A percentile compares a stretch with the other conserved stretches of the same genome.
phyloP scores from a whole-genome alignment of 768 basidiomycete species.

The Phylloporus sp. region DNA sequence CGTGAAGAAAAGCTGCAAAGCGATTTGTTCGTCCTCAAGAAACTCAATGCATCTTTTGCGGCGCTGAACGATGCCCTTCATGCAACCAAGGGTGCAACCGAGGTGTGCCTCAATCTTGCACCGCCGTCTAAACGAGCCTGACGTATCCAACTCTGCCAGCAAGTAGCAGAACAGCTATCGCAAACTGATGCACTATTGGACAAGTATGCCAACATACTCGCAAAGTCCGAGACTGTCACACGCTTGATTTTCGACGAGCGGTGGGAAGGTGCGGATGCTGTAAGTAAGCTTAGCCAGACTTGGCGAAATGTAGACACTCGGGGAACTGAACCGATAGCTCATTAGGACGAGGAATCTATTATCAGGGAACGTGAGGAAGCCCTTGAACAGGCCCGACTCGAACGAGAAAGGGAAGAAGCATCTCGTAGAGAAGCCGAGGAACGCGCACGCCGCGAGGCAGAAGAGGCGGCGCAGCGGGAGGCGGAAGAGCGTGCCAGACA shows the following conservation, averaged over 20 bases:
- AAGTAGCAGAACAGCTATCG: slow-evolving; percentile 58
- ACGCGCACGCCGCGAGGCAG: slow-evolving; percentile 27
- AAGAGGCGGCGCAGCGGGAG: slow-evolving; percentile 36
- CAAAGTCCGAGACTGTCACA: slow-evolving; percentile 63
- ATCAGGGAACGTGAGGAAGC: slow-evolving; percentile 39
- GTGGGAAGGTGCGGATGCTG: slow-evolving; percentile 71
- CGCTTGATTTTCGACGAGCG: slow-evolving; percentile 70
- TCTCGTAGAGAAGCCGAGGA: slow-evolving; percentile 41
- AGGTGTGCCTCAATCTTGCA: slow-evolving; percentile 40
- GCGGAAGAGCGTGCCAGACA: slow-evolving; percentile 46
- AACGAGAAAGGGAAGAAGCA: slow-evolving; percentile 32
- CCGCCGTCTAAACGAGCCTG: neutral
- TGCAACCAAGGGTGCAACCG: slow-evolving; percentile 61
- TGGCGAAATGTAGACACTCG: neutral
- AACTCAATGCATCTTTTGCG: slow-evolving; percentile 67
- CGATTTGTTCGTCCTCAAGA: slow-evolving; percentile 67
- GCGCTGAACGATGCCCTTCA: slow-evolving; percentile 63
- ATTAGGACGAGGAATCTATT: slow-evolving; percentile 56
- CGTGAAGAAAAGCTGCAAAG: slow-evolving; percentile 72
- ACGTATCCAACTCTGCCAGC: slow-evolving; percentile 34
- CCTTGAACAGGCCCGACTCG: slow-evolving; percentile 25
- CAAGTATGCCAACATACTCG: slow-evolving; percentile 66
- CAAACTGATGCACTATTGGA: slow-evolving; percentile 72
- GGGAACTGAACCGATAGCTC: neutral
- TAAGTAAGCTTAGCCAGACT: slow-evolving; percentile 31